Percentiles rank a stretch among this genome's conserved stretches.
phyloP scores from a whole-genome alignment of 2,329 filamentous ascomycete genomes.

The Phialocephala subalpina region DNA sequence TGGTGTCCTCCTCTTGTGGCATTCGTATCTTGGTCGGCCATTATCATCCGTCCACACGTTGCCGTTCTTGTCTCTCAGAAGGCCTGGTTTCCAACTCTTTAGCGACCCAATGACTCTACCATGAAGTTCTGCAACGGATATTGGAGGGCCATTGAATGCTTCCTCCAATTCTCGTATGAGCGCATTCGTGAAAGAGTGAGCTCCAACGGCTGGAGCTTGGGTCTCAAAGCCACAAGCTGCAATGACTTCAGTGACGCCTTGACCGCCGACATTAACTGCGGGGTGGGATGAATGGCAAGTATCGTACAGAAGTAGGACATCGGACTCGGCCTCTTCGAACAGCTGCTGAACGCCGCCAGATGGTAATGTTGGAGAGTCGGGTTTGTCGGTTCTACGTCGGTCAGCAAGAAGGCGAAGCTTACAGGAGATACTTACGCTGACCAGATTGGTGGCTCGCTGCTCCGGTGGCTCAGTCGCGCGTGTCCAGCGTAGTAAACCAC shows the following conservation, averaged over 20 bases:
- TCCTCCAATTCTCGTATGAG: conserved; percentile 19
- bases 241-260: conserved; percentile 26
- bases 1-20: conserved; percentile 18
- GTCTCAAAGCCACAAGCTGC: conserved; percentile 27
- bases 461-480: conserved; percentile 7
- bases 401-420: background rate
- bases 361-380: conserved; percentile 18
- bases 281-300: conserved; percentile 23
- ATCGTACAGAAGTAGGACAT: conserved; percentile 24
- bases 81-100: conserved; percentile 19
- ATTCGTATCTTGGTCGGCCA: conserved; percentile 10
- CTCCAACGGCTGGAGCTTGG: conserved; percentile 17
- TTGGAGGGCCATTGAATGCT: conserved; percentile 2
- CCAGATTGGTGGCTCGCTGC: conserved; percentile 19
- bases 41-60: conserved; percentile 11
- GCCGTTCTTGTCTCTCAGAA: conserved; percentile 16
- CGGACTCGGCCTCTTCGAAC: conserved; percentile 25
- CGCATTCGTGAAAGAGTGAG: conserved; percentile 22
- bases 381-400: conserved; percentile 5
- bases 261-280: conserved; percentile 6
- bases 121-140: conserved; percentile 23
- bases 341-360: conserved; percentile 23
- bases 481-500: conserved; percentile 24
- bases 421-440: conserved; percentile 14
- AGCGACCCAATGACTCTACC: conserved; percentile 11